Base-by-base conservation (phyloP, 768 basidiomycete species). In the Russula lepida region DNA sequence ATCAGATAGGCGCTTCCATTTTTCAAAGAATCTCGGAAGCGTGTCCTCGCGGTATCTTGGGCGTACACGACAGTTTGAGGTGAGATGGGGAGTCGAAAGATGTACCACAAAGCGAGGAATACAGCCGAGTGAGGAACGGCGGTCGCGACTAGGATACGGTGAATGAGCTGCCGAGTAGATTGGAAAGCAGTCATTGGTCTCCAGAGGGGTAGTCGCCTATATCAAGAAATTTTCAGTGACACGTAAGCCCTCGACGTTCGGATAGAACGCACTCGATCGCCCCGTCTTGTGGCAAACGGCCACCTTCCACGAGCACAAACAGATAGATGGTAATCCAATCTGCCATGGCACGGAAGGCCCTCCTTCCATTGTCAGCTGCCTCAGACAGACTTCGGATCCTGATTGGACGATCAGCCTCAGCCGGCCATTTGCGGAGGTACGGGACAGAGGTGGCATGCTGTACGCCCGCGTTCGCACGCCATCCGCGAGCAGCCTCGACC, bases 21-120 rank as follows among this genome's bases (percentile, higher is more conserved):
- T 53, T 67, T 65, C 28, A 76, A 64, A 60, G 68, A 70, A 54
- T 68, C 69, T 30, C 75, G 71, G 57, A 76, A 74, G 58, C 68
- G 50, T 6, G 39, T 32, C 53, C 68, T 64, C 23, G 63, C 54
- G 12, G 63, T 54, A 35, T 54, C 41, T 28, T 68, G 46, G 19
- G 64, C 58, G 15, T 54, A 53, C 9, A 58, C 62, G 21, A 62
- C 66, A 4, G 52, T 59, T 48, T 58, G 60, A 46, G 61, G 62
- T 15, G 62, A 63, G 47, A 58, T 62, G 0, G 65, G 63, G 25
- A 74, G 74, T 37, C 56, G 56, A 52, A 64, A 43, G 41, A 75
- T 75, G 57, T 71, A 67, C 74, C 71, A 76, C 28, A 74, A 35
- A 4, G 62, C 57, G 30, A 63, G 62, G 39, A 63, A 63, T 19